These are phyloP conservation scores for Litchi chinensis DNA, from an alignment of 345 rosid species.

Conservation along the genomic window DNA sequence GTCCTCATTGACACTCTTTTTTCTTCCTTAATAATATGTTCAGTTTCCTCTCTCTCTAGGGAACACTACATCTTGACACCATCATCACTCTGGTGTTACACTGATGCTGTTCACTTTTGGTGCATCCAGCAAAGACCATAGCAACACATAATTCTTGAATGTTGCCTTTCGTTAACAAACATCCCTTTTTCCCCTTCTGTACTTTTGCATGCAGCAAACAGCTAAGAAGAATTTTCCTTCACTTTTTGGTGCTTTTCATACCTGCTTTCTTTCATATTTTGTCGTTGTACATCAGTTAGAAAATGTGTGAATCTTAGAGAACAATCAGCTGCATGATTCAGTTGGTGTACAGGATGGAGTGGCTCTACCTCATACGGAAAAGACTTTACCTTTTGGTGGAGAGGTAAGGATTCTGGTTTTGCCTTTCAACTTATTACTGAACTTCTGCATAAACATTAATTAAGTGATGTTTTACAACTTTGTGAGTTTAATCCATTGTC, in stretches of 20 bases:
- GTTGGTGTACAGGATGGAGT: constrained; percentile 79
- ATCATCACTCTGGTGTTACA: not conserved
- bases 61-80: not conserved
- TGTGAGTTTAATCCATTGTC: not conserved
- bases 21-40: not conserved
- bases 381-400: constrained; percentile 94
- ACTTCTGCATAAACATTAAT: constrained; percentile 10
- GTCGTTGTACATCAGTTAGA: not conserved
- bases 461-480: constrained; percentile 1
- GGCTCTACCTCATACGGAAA: constrained; percentile 86
- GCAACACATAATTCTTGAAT: constrained; percentile 5
- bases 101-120: not conserved
- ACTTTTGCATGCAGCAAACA: constrained; percentile 1
- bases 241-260: not conserved
- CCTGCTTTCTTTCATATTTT: not conserved
- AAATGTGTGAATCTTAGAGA: not conserved
- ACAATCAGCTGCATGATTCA: constrained; percentile 15
- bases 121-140: not conserved
- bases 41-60: not conserved
- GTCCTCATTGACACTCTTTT: not conserved
- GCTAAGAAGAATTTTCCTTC: too few species aligned
- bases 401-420: constrained; percentile 55
- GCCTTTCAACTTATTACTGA: constrained; percentile 16
- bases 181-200: not conserved
- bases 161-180: not conserved